These are phyloP conservation scores for Exidia glandulosa DNA, from an alignment of 768 basidiomycete species.

Conservation along the genomic window DNA sequence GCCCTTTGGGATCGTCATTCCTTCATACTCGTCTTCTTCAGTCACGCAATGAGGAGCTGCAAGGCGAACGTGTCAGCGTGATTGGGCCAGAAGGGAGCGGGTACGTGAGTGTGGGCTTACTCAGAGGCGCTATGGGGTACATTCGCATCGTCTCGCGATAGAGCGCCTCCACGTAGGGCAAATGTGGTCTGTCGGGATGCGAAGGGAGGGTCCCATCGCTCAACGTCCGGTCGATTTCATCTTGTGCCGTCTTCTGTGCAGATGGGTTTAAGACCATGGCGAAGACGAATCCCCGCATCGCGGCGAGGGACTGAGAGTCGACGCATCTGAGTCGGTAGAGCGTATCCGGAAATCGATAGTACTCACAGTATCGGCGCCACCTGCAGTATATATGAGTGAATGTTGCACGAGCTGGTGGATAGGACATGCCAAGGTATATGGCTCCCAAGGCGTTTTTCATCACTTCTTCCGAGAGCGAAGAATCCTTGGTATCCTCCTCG, in stretches of 20 bases:
- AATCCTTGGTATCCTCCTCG: conserved; percentile 3
- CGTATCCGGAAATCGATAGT: conserved; percentile 1
- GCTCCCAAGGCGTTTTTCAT: conserved; percentile 41
- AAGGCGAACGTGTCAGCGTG: neutral
- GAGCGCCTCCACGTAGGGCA: too few species aligned
- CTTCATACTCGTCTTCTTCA: conserved; percentile 2
- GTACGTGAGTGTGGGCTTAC: neutral
- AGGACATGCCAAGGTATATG: conserved; percentile 13
- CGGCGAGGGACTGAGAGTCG: conserved; percentile 35
- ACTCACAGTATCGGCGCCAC: conserved; percentile 22
- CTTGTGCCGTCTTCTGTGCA: too few species aligned
- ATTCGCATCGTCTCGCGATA: too few species aligned
- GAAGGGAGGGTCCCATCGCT: too few species aligned
- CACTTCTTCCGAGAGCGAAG: conserved; percentile 24
- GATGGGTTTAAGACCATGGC: too few species aligned
- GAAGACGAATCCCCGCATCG: too few species aligned
- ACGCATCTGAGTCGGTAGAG: neutral
- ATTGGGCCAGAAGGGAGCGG: neutral
- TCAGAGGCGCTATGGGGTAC: too few species aligned
- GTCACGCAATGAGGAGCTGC: neutral
- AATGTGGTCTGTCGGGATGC: too few species aligned
- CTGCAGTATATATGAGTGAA: conserved; percentile 3
- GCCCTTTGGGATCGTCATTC: neutral
- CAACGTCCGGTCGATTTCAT: too few species aligned
- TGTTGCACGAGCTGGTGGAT: conserved; percentile 12